Base-by-base conservation (phyloP, 2,329 filamentous ascomycete genomes). In the Botrytis byssoidea region DNA sequence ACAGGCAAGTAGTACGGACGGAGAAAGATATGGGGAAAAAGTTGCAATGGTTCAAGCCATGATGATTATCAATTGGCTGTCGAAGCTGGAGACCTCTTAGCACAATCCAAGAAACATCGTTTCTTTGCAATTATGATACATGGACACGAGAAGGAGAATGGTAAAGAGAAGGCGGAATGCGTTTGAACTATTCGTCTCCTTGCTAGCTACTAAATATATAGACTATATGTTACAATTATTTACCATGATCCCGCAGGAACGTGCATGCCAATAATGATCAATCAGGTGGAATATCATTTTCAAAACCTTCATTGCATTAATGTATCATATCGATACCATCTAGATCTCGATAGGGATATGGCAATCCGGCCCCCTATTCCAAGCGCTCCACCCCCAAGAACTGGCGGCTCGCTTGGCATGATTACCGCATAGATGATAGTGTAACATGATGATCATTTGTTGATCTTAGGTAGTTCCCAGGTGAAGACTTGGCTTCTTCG, bases 11-110 rank as follows among this genome's bases (percentile, higher is more conserved):
- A 83, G 81, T 71, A 81, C 76, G 77, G 83, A 84, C 77, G 83
- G 83, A 3, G 77, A 79, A 66, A 76, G 76, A 70, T 84, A 83
- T 76, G 83, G 82, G 4, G 81, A 82, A 74, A 82, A 80, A 70
- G 82, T 84, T 37, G 81, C 81, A 12, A 73, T 85, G 74, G 82
- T 84, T 55, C 82, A 84, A 76, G 83, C 83, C 60, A 82, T 80
- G 78, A 79, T 79, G 79, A 66, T 82, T 25, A 76, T 82, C 44
- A 82, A 82, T 64, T 82, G 81, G 81, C 74, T 82, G 48, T 77
- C 79, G 3, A 81, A 79, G 75, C 74, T 83, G 25, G 79, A 81
- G 63, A 78, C 77, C 69, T 79, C 78, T 25, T 79, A 32, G n/a
- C 7, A 57, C 16, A 32, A 25, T 16, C 18, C 9, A 32, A 29